Evolutionary conservation across 495 filamentous ascomycete species (phyloP).

Genomic region (Podospora bellae-mahoneyi): DNA sequence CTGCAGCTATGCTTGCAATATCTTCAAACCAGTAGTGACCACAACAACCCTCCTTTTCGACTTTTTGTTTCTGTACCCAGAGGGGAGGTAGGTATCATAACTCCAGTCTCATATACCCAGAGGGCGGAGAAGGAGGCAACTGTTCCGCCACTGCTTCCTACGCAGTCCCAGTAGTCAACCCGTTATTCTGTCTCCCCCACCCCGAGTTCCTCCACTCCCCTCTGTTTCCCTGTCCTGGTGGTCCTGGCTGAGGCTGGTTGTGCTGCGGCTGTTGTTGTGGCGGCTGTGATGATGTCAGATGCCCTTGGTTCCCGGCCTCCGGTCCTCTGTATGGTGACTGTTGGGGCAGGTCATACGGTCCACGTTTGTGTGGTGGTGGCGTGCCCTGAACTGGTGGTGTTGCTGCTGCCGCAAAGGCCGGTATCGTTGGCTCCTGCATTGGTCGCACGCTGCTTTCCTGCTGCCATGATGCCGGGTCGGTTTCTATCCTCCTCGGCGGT

Average conservation of each 20-base stretch:
- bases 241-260: conserved; percentile 3
- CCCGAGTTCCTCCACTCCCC: conserved; percentile 53
- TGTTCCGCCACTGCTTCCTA: conserved; percentile 19
- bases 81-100: not conserved
- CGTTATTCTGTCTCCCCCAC: conserved; percentile 44
- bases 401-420: conserved; percentile 15
- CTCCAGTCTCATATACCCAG: not conserved
- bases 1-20: conserved; percentile 21
- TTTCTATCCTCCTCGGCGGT: conserved; percentile 62
- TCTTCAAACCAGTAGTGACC: not conserved
- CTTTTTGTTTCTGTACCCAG: not conserved
- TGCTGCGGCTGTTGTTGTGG: conserved; percentile 8
- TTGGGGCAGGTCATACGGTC: conserved; percentile 33
- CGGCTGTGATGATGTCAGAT: not conserved
- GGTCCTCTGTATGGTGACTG: conserved; percentile 22
- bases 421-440: conserved; percentile 58
- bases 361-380: conserved; percentile 41
- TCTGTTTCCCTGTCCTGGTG: not conserved
- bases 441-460: conserved; percentile 79
- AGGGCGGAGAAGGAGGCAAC: not conserved
- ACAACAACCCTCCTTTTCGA: not conserved
- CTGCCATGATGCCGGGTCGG: conserved; percentile 73
- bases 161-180: conserved; percentile 34
- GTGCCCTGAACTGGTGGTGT: conserved; percentile 31
- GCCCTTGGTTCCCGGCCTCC: conserved; percentile 25